A percentile compares a stretch with the other conserved stretches of the same genome.
These are phyloP conservation scores for Tylopilus vinaceipallidus DNA, from an alignment of 768 basidiomycete species.

Conservation along the genomic window DNA sequence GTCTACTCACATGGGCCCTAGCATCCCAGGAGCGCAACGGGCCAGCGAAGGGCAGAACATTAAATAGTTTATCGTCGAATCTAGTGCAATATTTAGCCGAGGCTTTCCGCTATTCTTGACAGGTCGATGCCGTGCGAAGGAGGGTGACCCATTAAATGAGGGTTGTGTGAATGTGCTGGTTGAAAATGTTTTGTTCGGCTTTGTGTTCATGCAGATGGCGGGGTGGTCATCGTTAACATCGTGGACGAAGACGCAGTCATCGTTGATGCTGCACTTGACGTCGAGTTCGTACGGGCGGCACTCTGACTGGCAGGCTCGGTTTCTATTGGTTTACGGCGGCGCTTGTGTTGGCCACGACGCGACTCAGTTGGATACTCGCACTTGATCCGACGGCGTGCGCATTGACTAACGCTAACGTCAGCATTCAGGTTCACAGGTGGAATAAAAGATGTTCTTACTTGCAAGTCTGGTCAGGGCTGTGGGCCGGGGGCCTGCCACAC, in stretches of 20 bases:
- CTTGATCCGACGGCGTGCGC: constrained; percentile 43
- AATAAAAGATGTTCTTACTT: constrained; percentile 37
- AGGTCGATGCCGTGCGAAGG: constrained; percentile 9
- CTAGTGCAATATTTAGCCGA: constrained; percentile 25
- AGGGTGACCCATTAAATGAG: constrained; percentile 4
- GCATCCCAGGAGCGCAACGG: constrained; percentile 11
- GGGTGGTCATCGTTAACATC: constrained; percentile 18
- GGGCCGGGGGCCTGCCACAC: constrained; percentile 42
- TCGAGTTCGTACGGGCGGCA: constrained; percentile 20
- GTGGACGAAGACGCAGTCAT: constrained; percentile 17
- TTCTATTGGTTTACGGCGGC: constrained; percentile 32
- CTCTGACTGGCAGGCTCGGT: constrained; percentile 23
- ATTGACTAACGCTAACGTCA: constrained; percentile 38
- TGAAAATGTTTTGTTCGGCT: constrained; percentile 3
- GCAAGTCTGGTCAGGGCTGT: constrained; percentile 40
- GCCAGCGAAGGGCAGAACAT: constrained; percentile 17
- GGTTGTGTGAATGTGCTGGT: constrained; percentile 2
- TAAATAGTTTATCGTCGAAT: constrained; percentile 21
- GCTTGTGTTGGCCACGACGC: constrained; percentile 46
- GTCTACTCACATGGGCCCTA: constrained; percentile 11
- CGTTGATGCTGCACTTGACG: constrained; percentile 15
- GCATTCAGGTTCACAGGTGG: constrained; percentile 6
- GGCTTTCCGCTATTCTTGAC: constrained; percentile 17
- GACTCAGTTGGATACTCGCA: constrained; percentile 52
- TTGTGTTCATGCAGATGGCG: constrained; percentile 19